Percentiles rank a stretch among this genome's conserved stretches.
phyloP scores from a whole-genome alignment of 306 rosid species.

The Trichosanthes truncata region DNA sequence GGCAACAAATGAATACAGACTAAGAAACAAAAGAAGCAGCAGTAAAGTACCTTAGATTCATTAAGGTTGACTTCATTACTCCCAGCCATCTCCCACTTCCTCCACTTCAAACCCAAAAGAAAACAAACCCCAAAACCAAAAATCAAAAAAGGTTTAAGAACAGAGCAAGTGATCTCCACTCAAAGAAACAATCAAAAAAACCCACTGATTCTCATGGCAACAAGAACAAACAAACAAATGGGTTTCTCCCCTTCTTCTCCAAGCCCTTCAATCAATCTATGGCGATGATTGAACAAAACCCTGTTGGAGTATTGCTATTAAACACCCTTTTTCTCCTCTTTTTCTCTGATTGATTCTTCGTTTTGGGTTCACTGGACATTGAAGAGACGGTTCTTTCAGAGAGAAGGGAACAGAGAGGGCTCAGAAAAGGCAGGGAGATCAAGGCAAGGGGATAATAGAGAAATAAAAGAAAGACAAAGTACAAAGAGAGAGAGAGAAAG shows the following conservation, averaged over 20 bases:
- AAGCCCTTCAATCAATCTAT: neutral
- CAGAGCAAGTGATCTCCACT: slow-evolving; percentile 21
- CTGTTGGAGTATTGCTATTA: neutral
- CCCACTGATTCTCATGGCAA: slow-evolving; percentile 19
- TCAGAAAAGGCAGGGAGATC: slow-evolving; percentile 27
- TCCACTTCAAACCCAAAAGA: neutral
- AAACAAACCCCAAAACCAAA: neutral
- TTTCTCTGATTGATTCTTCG: slow-evolving; percentile 36
- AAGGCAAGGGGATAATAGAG: slow-evolving; percentile 12
- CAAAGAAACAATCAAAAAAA: neutral
- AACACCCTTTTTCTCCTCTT: neutral
- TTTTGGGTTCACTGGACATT: slow-evolving; percentile 20
- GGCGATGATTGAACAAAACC: neutral
- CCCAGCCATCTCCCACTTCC: slow-evolving; percentile 35
- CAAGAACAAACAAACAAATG: neutral
- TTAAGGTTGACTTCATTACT: slow-evolving; percentile 63
- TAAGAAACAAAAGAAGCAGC: neutral
- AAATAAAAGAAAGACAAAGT: slow-evolving; percentile 13
- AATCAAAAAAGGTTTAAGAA: slow-evolving; percentile 21
- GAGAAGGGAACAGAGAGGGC: slow-evolving; percentile 20
- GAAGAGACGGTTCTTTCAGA: slow-evolving; percentile 28
- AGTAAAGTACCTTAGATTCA: slow-evolving; percentile 41
- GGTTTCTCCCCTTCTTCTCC: neutral
- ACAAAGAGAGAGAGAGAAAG: slow-evolving; percentile 10
- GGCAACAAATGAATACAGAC: neutral